Base-by-base conservation (phyloP, 2,329 filamentous ascomycete genomes). In the Fusarium vanettenii region DNA sequence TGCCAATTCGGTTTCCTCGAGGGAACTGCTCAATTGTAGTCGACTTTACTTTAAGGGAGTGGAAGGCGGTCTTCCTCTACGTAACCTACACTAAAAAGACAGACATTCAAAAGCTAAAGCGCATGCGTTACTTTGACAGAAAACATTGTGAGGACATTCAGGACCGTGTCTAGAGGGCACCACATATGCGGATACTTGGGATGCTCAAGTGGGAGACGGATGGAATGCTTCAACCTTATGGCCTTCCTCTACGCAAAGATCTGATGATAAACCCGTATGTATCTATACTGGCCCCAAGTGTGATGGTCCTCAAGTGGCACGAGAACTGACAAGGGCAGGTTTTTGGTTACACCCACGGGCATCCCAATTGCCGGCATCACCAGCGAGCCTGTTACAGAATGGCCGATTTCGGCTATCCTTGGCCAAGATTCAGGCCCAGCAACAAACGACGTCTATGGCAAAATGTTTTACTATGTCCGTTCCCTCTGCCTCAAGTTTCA, bases 401-500 rank as follows among this genome's bases (percentile, higher is more conserved):
- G 80, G 79, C 74, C 79, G 3, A 79, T 80, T 68, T 73, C 75
- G 39, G 14, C 16, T 35, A 29, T 80, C 3, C 65, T 79, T 11
- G 77, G 79, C 13, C 67, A 73, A 27, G 4, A 33, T 0, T 65
- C 39, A 14, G 67, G 69, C 13, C 65, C 68, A 20, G 73, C 78
- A 1, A 27, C 48, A 13, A 77, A 79, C 11, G 80, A 81, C 55
- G 70, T 77, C 6, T 81, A 80, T 60, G 79, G 80, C 27, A 80
- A 79, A 62, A 74, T 80, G 73, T 79, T 77, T 14, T 78, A 73
- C 64, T 80, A 77, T n/a, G 55, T 81, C 6, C 72, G 76, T 18
- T 50, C 73, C 25, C 16, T 76, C 37, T 68, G 76, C 16, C 31
- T 76, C 7, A 29, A 22, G 4, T 81, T 81, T n/a, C 78, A 79